Conservation (phyloP, 371 early-diverging fungal genomes). For the Mortierella sp. region DNA sequence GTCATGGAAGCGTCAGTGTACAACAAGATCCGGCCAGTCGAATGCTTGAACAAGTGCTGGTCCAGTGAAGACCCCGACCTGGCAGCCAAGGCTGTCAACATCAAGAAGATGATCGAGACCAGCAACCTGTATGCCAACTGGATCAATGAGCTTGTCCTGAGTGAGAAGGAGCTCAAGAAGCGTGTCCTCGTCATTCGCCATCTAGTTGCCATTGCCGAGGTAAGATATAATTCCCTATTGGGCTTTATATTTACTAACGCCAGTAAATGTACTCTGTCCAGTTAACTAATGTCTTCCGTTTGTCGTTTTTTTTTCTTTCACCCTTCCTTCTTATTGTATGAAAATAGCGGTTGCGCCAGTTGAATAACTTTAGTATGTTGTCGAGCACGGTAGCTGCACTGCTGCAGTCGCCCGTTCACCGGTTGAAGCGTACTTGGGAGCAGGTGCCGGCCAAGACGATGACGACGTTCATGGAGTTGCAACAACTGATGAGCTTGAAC, state of each 20-base stretch:
- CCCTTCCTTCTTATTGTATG: background rate
- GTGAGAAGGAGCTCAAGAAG: conserved; percentile 85
- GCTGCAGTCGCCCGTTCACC: conserved; percentile 89
- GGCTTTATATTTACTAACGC: background rate
- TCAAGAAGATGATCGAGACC: conserved; percentile 84
- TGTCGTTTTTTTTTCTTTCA: background rate
- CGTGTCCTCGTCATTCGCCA: conserved; percentile 84
- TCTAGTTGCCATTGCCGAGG: conserved; percentile 89
- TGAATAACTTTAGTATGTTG: conserved; percentile 95
- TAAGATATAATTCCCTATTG: conserved; percentile 32
- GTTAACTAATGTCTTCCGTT: background rate
- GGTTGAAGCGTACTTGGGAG: conserved; percentile 94
- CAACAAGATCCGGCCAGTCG: conserved; percentile 85
- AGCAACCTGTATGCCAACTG: conserved; percentile 85
- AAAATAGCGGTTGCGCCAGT: conserved; percentile 69
- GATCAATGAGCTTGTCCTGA: conserved; percentile 89
- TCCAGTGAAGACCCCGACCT: conserved; percentile 74
- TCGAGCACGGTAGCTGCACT: conserved; percentile 93
- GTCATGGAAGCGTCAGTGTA: conserved; percentile 90
- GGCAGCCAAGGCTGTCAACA: conserved; percentile 73
- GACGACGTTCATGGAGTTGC: conserved; percentile 64
- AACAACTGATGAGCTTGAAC: conserved; percentile 81
- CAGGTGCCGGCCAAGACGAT: conserved; percentile 71
- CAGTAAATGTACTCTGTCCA: conserved; percentile 41
- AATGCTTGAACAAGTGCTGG: conserved; percentile 94